Base-by-base conservation (phyloP, 1,139 yeast species). In the Wickerhamomyces sp. region DNA sequence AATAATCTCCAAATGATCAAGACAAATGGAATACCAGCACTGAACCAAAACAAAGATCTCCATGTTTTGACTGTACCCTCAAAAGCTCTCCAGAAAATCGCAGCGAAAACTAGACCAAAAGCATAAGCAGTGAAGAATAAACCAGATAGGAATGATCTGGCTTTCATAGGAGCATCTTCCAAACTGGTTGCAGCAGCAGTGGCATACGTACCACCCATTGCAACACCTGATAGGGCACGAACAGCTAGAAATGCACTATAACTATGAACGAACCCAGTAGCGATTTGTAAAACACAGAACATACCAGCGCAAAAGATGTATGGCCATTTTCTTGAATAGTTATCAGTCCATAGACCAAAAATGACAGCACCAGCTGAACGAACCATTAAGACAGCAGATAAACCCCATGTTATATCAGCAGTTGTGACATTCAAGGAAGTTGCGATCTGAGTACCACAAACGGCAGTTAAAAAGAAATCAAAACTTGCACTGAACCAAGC, bases 351-450 rank as follows among this genome's bases (percentile, higher is more conserved):
- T 42, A 69, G 53, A 8, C 84, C 84, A 54, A 78, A 76, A n/a
- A 77, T 68, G 11, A 75, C 57, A 5, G 83, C 81, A 43, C 84
- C 83, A 10, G 76, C 72, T 5, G 81, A 74, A 52, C 83, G 66
- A 44, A 78, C 68, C 82, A 78, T 78, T 41, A 78, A 64, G 39
- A 77, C 83, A 44, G 77, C 62, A 1, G 82, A 76, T 43, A 78
- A 69, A 40, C 81, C 81, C 83, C 82, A 77, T 4, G 81, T 73
- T 48, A 78, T 64, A 35, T 71, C 65, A 3, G 71, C 67, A 34
- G 73, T 67, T 7, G 62, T 49, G 3, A 68, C 72, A 27, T 65
- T 61, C 27, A 78, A 64, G 1, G 72, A 52, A 13, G 51, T 57
- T 7, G 81, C 79, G 34, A 76, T 69, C 6, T 64, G 69, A 2